Percentiles rank a stretch among this genome's conserved stretches.
Conservation (phyloP, 768 basidiomycete genomes). For the Mrakia blollopis region DNA sequence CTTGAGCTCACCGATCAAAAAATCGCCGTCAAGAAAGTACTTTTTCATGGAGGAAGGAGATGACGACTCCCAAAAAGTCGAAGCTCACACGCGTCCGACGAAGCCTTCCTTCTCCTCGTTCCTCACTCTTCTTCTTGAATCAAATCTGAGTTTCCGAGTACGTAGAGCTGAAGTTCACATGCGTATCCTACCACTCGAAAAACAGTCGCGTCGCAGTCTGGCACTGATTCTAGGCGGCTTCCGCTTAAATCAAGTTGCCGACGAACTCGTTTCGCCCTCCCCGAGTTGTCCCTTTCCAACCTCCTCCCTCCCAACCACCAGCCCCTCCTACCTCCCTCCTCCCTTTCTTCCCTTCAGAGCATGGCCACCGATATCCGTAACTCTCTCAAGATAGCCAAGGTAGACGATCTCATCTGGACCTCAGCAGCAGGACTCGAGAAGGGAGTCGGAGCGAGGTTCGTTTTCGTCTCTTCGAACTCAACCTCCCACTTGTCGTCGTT, state of each 20-base stretch:
- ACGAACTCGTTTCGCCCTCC: background rate
- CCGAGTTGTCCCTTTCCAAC: background rate
- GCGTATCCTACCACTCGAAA: no score
- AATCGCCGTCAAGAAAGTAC: background rate
- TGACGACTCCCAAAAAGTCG: background rate
- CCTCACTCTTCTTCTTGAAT: background rate
- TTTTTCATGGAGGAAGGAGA: background rate
- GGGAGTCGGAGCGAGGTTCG: background rate
- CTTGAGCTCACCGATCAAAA: no score
- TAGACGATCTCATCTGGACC: slow-evolving; percentile 30
- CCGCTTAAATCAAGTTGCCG: background rate
- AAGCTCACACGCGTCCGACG: background rate
- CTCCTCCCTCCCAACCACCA: slow-evolving; percentile 9
- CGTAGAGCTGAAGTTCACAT: background rate
- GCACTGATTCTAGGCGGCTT: background rate
- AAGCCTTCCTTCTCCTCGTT: background rate
- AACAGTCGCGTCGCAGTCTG: background rate
- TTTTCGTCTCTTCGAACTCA: background rate
- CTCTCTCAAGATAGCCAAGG: slow-evolving; percentile 31
- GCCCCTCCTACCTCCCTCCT: background rate
- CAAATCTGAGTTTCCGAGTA: background rate
- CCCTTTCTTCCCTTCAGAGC: no score
- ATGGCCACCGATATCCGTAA: slow-evolving; percentile 29
- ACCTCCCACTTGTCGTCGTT: background rate
- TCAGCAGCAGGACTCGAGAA: slow-evolving; percentile 8